These are phyloP conservation scores for Septoria linicola DNA, from an alignment of 2,329 filamentous ascomycete genomes.

Conservation along the genomic window DNA sequence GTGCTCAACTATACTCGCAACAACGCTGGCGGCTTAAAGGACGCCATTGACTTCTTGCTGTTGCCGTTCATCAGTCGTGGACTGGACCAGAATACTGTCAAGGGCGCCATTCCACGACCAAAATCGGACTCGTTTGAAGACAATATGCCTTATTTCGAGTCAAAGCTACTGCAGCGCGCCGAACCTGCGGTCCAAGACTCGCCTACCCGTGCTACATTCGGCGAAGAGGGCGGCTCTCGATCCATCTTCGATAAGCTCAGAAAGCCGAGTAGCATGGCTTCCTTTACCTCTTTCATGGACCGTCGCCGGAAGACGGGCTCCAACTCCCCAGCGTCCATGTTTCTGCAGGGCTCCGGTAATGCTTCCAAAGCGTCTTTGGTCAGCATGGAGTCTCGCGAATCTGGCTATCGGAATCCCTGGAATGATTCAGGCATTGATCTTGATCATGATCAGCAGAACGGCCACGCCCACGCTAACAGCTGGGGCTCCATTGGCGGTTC, in stretches of 20 bases:
- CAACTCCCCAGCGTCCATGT: constrained; percentile 69
- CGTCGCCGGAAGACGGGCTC: constrained; percentile 92
- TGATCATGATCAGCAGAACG: constrained; percentile 66
- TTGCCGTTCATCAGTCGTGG: constrained; percentile 80
- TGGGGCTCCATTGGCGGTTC: constrained; percentile 48
- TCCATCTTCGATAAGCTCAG: constrained; percentile 88
- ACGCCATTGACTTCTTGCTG: constrained; percentile 92
- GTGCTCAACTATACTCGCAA: constrained; percentile 79
- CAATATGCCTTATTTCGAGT: constrained; percentile 93
- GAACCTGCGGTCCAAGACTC: constrained; percentile 80
- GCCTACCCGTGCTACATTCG: constrained; percentile 80
- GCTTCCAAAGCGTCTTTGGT: constrained; percentile 95
- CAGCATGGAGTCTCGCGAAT: constrained; percentile 92
- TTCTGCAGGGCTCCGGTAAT: constrained; percentile 81
- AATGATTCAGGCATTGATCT: constrained; percentile 97
- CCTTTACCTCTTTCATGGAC: constrained; percentile 92
- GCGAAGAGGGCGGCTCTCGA: constrained; percentile 72
- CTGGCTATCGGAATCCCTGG: constrained; percentile 95
- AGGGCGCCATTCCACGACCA: constrained; percentile 93
- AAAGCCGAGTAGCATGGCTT: constrained; percentile 91
- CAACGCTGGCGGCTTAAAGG: constrained; percentile 90
- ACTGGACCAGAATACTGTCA: constrained; percentile 84
- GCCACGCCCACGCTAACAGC: constrained; percentile 45
- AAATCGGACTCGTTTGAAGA: constrained; percentile 99
- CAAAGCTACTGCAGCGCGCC: constrained; percentile 90